A percentile compares a stretch with the other conserved stretches of the same genome.
Evolutionary conservation across 2,329 filamentous ascomycete genomes (phyloP).

Genomic region (Mycogone perniciosa): DNA sequence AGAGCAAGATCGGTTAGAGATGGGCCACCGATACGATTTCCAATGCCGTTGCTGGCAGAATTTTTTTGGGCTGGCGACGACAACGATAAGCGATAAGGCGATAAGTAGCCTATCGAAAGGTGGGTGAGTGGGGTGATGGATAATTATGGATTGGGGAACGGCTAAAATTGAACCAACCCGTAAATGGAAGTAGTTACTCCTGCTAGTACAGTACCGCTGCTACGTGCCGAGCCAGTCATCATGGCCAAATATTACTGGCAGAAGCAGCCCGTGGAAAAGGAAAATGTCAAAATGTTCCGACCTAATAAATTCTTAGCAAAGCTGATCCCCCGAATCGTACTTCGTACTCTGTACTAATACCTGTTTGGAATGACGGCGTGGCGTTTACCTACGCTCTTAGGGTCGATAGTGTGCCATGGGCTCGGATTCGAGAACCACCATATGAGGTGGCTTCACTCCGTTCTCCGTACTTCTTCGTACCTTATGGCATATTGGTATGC

Average conservation of each 20-base stretch:
- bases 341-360: too few relatives aligned
- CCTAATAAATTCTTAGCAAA: background rate
- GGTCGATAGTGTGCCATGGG: background rate
- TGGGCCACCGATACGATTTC: background rate
- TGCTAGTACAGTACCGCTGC: too few relatives aligned
- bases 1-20: background rate
- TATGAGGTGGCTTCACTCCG: background rate
- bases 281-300: too few relatives aligned
- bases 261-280: too few relatives aligned
- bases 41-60: constrained; percentile 2
- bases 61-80: constrained; percentile 4
- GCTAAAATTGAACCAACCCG: background rate
- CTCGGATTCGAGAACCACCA: background rate
- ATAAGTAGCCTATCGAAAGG: constrained; percentile 11
- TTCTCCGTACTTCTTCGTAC: background rate
- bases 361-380: constrained; percentile 5
- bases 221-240: too few relatives aligned
- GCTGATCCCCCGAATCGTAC: background rate
- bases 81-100: constrained; percentile 9
- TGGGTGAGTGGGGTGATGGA: background rate
- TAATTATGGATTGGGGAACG: background rate
- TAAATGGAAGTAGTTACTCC: background rate
- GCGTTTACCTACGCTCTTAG: constrained; percentile 7
- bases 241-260: too few relatives aligned
- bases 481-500: too few relatives aligned